phyloP scores from a whole-genome alignment of 2,329 filamentous ascomycete genomes.

The Fusarium torulosum region DNA sequence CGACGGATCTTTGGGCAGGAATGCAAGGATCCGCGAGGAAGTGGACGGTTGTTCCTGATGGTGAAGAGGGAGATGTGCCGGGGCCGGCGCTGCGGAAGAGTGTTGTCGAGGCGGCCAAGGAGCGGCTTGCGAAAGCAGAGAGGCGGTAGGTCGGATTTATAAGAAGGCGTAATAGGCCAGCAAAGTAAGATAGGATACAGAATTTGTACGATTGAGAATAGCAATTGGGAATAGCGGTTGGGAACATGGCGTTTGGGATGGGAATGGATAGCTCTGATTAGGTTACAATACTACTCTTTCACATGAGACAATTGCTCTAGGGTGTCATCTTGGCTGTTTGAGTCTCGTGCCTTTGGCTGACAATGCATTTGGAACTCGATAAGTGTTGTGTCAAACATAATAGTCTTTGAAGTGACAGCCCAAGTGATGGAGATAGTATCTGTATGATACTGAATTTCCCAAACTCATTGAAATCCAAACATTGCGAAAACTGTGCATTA shows the following conservation, averaged over 20 bases:
- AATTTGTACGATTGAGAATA: slow-evolving; percentile 22
- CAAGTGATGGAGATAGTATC: too few relatives aligned
- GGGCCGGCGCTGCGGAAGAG: slow-evolving; percentile 37
- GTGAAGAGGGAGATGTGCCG: slow-evolving; percentile 25
- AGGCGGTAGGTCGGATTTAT: slow-evolving; percentile 15
- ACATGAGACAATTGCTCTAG: not conserved
- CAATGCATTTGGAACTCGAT: too few relatives aligned
- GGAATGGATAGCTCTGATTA: slow-evolving; percentile 2
- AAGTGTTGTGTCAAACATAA: not conserved
- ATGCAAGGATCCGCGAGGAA: slow-evolving; percentile 70
- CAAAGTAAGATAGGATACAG: not conserved
- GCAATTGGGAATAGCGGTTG: not conserved
- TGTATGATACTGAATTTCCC: too few relatives aligned
- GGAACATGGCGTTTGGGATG: slow-evolving; percentile 3
- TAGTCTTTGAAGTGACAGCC: not conserved
- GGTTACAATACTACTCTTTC: slow-evolving; percentile 13
- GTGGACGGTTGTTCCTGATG: slow-evolving; percentile 61
- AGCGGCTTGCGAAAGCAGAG: slow-evolving; percentile 31
- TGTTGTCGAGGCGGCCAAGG: slow-evolving; percentile 44
- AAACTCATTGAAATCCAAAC: too few relatives aligned
- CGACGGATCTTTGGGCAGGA: slow-evolving; percentile 87
- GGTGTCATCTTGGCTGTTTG: not conserved
- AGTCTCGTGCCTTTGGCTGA: too few relatives aligned
- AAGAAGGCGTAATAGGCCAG: too few relatives aligned
- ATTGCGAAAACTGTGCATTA: too few relatives aligned